Evolutionary conservation across 306 rosid species (phyloP).

Genomic region (Lathyrus oleraceus): DNA sequence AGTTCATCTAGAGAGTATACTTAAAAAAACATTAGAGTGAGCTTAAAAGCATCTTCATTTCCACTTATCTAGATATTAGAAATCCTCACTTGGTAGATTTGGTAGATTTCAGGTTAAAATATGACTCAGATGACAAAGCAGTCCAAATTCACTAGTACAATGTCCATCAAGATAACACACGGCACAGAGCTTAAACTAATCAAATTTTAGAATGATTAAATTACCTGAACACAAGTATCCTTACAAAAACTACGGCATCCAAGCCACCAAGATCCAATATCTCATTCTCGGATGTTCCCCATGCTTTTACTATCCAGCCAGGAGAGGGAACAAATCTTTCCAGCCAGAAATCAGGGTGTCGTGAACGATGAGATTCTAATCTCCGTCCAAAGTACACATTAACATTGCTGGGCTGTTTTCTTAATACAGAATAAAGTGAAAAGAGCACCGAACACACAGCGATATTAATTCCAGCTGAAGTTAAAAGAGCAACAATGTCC

Average conservation of each 20-base stretch:
- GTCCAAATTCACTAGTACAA: slow-evolving; percentile 26
- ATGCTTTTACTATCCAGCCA: slow-evolving; percentile 83
- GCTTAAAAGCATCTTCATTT: slow-evolving; percentile 15
- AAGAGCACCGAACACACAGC: slow-evolving; percentile 65
- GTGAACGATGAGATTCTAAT: slow-evolving; percentile 47
- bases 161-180: slow-evolving; percentile 13
- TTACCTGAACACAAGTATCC: slow-evolving; percentile 83
- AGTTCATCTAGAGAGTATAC: slow-evolving; percentile 16
- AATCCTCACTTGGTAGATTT: slow-evolving; percentile 15
- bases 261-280: slow-evolving; percentile 72
- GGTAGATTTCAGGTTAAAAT: slow-evolving; percentile 4
- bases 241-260: slow-evolving; percentile 83
- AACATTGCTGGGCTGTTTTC: slow-evolving; percentile 86
- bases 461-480: slow-evolving; percentile 90
- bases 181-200: slow-evolving; percentile 6
- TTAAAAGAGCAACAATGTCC: slow-evolving; percentile 83
- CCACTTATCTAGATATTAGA: slow-evolving; percentile 14
- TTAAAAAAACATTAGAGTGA: slow-evolving; percentile 15
- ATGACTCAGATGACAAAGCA: slow-evolving; percentile 1
- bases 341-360: slow-evolving; percentile 47
- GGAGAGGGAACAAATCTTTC: slow-evolving; percentile 98
- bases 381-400: slow-evolving; percentile 77
- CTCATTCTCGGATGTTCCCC: slow-evolving; percentile 82
- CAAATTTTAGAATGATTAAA: slow-evolving; percentile 33
- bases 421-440: slow-evolving; percentile 77